A percentile compares a stretch with the other conserved stretches of the same genome.
Evolutionary conservation across 2,329 filamentous ascomycete genomes (phyloP).

Genomic region (Cercospora sojina): DNA sequence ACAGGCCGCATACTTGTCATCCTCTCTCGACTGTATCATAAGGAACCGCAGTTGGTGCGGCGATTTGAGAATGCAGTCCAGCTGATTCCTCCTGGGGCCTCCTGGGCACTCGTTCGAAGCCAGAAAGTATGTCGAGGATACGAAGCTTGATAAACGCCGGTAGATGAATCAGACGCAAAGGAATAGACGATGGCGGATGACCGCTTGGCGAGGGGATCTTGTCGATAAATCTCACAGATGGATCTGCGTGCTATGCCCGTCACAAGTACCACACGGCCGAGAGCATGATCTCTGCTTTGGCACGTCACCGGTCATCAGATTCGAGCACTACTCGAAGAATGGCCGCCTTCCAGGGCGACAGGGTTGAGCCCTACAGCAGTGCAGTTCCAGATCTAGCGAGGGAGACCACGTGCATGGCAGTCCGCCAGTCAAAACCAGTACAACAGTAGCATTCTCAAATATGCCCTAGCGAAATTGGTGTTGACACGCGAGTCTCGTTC

Average conservation of each 20-base stretch:
- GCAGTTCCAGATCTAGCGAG: not conserved
- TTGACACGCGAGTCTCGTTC: not conserved
- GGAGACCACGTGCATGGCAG: not conserved
- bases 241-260: not conserved
- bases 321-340: not conserved
- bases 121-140: not conserved
- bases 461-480: not conserved
- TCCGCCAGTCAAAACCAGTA: slow-evolving; percentile 4
- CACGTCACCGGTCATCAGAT: slow-evolving; percentile 13
- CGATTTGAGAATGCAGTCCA: not conserved
- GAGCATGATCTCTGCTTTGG: not conserved
- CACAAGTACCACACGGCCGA: not conserved
- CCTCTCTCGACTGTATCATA: not conserved
- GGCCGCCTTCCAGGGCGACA: not conserved
- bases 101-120: not conserved
- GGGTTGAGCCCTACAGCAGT: not conserved
- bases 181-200: not conserved
- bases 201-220: not conserved
- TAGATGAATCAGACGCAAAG: not conserved
- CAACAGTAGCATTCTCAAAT: not conserved
- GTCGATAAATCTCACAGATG: not conserved
- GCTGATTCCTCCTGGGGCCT: not conserved
- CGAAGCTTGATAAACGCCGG: not conserved
- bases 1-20: not conserved
- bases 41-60: not conserved